These are phyloP conservation scores for Nicotiana undulata DNA, from an alignment of 257 asterid genomes.

Conservation along the genomic window DNA sequence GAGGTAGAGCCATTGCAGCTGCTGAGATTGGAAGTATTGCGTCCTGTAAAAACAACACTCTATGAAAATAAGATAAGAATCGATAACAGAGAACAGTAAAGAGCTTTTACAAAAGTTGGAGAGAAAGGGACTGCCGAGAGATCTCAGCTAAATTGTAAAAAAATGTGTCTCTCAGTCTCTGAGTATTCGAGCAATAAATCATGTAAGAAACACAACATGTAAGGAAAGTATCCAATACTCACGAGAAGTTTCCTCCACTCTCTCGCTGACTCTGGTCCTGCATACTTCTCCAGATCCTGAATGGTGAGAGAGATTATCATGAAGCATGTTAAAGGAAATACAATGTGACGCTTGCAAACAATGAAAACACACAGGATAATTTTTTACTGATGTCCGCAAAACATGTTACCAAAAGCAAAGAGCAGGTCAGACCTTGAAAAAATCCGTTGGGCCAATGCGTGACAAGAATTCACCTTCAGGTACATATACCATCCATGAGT, in stretches of 20 bases:
- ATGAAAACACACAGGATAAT: neutral
- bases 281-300: constrained; percentile 87
- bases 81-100: neutral
- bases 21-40: constrained; percentile 80
- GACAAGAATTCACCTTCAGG: constrained; percentile 98
- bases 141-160: neutral
- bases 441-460: constrained; percentile 93
- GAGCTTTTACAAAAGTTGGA: neutral
- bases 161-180: neutral
- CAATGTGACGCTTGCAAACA: neutral
- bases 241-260: constrained; percentile 98
- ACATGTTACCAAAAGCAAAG: constrained; percentile 8
- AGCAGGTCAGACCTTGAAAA: constrained; percentile 54
- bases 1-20: constrained; percentile 98
- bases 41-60: constrained; percentile 41
- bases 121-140: neutral
- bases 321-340: neutral
- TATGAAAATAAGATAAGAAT: neutral
- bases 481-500: constrained; percentile 91
- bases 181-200: neutral
- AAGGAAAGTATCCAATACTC: constrained; percentile 23
- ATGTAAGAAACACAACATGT: neutral
- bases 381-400: neutral
- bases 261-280: constrained; percentile 68
- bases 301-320: neutral